Percentiles rank a stretch among this genome's conserved stretches.
Conservation (phyloP, 441 rosid genomes). For the Pelargonium myrrhifolium region DNA sequence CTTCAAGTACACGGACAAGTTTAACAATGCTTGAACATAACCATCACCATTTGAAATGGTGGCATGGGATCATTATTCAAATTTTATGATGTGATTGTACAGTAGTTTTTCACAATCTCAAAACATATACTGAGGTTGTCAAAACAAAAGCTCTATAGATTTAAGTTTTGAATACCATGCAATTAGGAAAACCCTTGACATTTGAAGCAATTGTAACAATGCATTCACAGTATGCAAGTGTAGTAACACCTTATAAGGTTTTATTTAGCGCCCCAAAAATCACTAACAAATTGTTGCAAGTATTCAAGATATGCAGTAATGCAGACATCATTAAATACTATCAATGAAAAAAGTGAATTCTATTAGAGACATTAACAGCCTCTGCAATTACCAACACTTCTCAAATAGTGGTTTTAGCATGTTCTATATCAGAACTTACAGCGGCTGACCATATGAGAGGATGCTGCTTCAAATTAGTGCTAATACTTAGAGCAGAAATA, state of each 20-base stretch:
- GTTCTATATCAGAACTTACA: slow-evolving; percentile 43
- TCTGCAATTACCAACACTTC: background rate
- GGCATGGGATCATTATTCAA: background rate
- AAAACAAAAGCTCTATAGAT: background rate
- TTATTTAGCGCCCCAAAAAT: background rate
- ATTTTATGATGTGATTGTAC: background rate
- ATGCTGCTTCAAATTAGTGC: slow-evolving; percentile 86
- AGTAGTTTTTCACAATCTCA: background rate
- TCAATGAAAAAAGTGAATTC: background rate
- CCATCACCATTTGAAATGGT: background rate
- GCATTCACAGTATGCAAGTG: background rate
- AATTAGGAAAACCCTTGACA: background rate
- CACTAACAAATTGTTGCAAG: background rate
- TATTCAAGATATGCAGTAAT: background rate
- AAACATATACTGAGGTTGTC: background rate
- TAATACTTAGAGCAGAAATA: slow-evolving; percentile 95
- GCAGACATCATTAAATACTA: background rate
- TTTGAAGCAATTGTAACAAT: background rate
- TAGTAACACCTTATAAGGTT: background rate
- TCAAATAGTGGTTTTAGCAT: background rate
- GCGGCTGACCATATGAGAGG: slow-evolving; percentile 93
- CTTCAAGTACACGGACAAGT: background rate
- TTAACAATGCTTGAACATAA: background rate
- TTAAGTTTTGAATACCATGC: background rate
- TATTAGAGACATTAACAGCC: background rate